Evolutionary conservation across 2,329 filamentous ascomycete genomes (phyloP).

Genomic region (Pyricularia sp.): DNA sequence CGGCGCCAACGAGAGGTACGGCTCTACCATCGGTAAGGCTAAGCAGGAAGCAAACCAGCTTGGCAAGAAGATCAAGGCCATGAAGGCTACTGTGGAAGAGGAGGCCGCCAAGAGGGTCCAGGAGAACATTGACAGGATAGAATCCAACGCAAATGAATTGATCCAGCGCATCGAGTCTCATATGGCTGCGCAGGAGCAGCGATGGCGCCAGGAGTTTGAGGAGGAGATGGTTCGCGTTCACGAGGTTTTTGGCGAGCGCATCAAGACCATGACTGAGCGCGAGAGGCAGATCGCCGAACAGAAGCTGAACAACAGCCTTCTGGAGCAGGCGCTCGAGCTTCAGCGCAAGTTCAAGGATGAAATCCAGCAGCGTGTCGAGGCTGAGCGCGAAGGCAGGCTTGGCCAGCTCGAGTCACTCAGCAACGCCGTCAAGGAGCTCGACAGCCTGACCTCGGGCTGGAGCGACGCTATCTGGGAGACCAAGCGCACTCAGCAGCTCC

Average conservation of each 20-base stretch:
- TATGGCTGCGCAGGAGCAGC: constrained; percentile 69
- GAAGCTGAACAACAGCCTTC: constrained; percentile 71
- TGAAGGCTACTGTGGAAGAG: constrained; percentile 61
- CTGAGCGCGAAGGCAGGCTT: constrained; percentile 78
- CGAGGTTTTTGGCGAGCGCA: constrained; percentile 68
- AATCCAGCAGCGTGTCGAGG: constrained; percentile 73
- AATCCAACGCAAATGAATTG: constrained; percentile 79
- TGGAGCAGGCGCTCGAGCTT: constrained; percentile 83
- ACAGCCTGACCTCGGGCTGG: constrained; percentile 82
- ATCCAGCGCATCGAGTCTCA: constrained; percentile 77
- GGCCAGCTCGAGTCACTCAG: constrained; percentile 78
- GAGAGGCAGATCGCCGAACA: constrained; percentile 75
- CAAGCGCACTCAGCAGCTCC: constrained; percentile 88
- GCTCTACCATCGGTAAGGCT: constrained; percentile 69
- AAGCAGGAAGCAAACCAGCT: constrained; percentile 76
- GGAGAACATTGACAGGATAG: constrained; percentile 67
- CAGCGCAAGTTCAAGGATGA: constrained; percentile 77
- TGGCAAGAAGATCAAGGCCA: constrained; percentile 63
- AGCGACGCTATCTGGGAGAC: constrained; percentile 84
- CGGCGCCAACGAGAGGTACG: constrained; percentile 67
- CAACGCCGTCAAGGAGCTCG: constrained; percentile 69
- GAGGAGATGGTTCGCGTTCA: constrained; percentile 74
- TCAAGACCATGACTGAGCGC: constrained; percentile 69
- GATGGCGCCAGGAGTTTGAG: constrained; percentile 82
- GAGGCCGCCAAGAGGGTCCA: constrained; percentile 68